Evolutionary conservation across 192 early-diverging fungal species (phyloP), one percentile per base, ranked within the genome.

Genomic region (Entomortierella parvispora): DNA sequence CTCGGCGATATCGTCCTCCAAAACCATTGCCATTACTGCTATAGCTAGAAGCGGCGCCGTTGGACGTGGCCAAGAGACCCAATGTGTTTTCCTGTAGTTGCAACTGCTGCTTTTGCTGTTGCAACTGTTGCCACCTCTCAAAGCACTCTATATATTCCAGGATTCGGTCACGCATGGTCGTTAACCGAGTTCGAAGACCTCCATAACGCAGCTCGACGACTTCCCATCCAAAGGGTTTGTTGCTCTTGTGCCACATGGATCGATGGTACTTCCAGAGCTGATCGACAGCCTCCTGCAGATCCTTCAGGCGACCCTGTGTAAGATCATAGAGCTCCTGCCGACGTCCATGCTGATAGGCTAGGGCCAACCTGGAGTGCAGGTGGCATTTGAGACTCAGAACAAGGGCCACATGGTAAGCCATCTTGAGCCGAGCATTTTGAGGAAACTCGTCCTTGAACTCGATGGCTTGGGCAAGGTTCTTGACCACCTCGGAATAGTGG

Each of bases 171-270:
- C 89, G 80, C 88, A 93, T 88, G 40, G 92, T 90, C 55, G 85
- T 65, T 31, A 93, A 55, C 2, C 92, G 82, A 9, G 91, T 85
- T 4, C 82, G 62, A 31, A 93, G 53, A 2, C 90, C 93, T 46
- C 94, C 94, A 76, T 96, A 96, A 31, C 94, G 88, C 69, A 92
- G 67, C 66, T 96, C 94, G 1, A 96, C 58, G 0, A 92, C 87
- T 64, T 96, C 94, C 88, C 92, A 90, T 7, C 94, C 94, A 88
- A 94, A 94, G 2, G 94, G 93, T 57, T 93, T 92, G 71, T 92
- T 92, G 53, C 87, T 91, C 51, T 83, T 79, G 60, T 89, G 85
- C 94, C 94, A 96, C 57, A 93, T 65, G 6, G 85, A 82, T 8
- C 94, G 85, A 68, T 96, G 94, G 78, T 90, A 93, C 46, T 87